Evolutionary conservation across 441 rosid species (phyloP), one percentile per base, ranked within the genome.

Genomic region (Syzygium malaccense): DNA sequence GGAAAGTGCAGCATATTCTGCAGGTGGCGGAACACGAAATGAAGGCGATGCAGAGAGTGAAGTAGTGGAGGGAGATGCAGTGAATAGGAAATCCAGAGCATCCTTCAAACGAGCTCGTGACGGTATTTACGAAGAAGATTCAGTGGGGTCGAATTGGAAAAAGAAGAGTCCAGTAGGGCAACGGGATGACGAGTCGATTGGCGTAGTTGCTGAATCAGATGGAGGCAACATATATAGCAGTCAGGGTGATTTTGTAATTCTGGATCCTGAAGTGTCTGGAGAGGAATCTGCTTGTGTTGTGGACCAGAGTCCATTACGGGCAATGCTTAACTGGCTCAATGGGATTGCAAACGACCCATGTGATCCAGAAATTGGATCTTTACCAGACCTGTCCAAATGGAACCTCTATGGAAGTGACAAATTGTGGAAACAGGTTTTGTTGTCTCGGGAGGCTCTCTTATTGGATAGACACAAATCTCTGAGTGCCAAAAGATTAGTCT

Each of bases 371-470:
- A 87, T 95, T 90, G 95, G 89, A 83, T 80, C 91, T 62, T 88
- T 96, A 89, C 98, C 98, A 3, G 96, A 95, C 56, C 90, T 90
- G 79, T 90, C 98, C 28, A 94, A 94, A 83, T 97, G 98, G 99
- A 95, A 88, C 20, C 87, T 89, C 85, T 93, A 90, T 87, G 96
- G 94, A 86, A 93, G 88, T 86, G 96, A 92, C 41, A 93, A 94
- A 89, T 87, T 92, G 12, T 96, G 99, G 99, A 97, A 93, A 93
- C 96, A 93, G 92, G 93, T 94, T 89, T 93, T 98, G 88, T 88
- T 92, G 91, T 92, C 91, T 91, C 93, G 98, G 28, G 96, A 96
- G 58, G 91, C 93, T 33, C 87, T 89, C 49, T 91, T 93, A 87
- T 55, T 83, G 62, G 93, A 91, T 92, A 92, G 93, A 55, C 89